A percentile compares a stretch with the other conserved stretches of the same genome.
These are phyloP conservation scores for Sporothrix brunneoviolacea DNA, from an alignment of 2,329 filamentous ascomycete species.

Conservation along the genomic window DNA sequence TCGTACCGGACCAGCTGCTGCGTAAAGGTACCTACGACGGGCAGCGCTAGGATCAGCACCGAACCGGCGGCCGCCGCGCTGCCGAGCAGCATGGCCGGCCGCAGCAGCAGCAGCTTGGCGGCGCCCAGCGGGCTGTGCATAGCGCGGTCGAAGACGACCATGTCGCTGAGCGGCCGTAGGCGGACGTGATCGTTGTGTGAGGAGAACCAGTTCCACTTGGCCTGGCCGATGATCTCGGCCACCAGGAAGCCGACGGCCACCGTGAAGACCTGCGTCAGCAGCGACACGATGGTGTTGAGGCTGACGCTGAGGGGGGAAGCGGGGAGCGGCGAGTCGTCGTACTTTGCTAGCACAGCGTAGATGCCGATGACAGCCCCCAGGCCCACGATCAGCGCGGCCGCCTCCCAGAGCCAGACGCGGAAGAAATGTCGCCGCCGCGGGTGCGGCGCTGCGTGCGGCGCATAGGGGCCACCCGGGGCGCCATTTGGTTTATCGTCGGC, in stretches of 20 bases:
- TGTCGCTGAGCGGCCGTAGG: background rate
- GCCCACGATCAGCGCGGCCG: background rate
- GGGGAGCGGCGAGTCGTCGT: conserved; percentile 4
- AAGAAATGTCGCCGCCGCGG: no score
- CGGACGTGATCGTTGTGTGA: background rate
- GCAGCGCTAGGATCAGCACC: background rate
- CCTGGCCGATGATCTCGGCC: conserved; percentile 1
- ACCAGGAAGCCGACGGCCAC: background rate
- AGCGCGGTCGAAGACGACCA: background rate
- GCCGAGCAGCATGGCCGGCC: background rate
- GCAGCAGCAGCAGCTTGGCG: background rate
- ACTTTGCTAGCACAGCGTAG: background rate
- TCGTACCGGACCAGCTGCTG: conserved; percentile 6
- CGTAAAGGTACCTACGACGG: background rate
- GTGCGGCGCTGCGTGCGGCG: no score
- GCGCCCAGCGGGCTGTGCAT: conserved; percentile 1
- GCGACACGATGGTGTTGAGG: conserved; percentile 8
- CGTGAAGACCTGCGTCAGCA: conserved; percentile 7
- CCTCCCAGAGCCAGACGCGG: background rate
- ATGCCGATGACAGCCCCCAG: background rate
- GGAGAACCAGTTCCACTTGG: conserved; percentile 10
- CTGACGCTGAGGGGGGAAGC: background rate
- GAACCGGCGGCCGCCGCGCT: background rate
- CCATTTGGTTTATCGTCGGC: no score
- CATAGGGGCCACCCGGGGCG: no score